Evolutionary conservation across 139 green algal genomes (phyloP), one percentile per base, ranked within the genome.

Genomic region (Chlamydomonas incerta): DNA sequence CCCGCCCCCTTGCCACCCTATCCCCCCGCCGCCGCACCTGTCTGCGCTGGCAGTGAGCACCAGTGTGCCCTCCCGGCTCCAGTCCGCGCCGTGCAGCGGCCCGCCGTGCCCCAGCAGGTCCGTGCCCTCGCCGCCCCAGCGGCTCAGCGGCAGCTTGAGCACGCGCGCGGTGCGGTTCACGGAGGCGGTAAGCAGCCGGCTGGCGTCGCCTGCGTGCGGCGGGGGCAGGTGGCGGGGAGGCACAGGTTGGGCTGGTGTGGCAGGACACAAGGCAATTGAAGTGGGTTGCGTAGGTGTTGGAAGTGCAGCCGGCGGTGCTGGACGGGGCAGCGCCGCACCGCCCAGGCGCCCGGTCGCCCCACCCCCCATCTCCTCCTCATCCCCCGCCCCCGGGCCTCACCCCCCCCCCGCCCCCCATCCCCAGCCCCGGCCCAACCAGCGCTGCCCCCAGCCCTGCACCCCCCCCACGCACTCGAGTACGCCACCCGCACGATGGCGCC

Each of bases 11-110:
- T 37, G 11, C n/a, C 33, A 15, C 74, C 34, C 21, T n/a, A n/a
- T 14, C 82, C 71, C 67, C 20, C 50, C 57, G 33, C 76, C 50
- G 4, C 50, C 50, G n/a, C 71, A 87, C 82, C 89, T 89, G 88
- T 94, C 91, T 9, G 86, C 72, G 23, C 90, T 93, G 17, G 87
- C 87, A 3, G 90, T 93, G 58, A 95, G 90, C 60, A 93, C 46
- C 71, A 92, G 62, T 21, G 72, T 88, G 41, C 89, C 86, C 62
- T 90, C 81, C 37, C 91, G 74, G 72, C 80, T 91, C 90, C 90
- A 94, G 50, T 77, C 74, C 24, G 68, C 81, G 15, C 72, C 73
- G 55, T 74, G 58, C 71, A 73, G 65, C 21, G 68, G 57, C 26
- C 15, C 77, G 34, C 33, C 37, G 57, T 83, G 84, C 29, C 75